A percentile compares a stretch with the other conserved stretches of the same genome.
phyloP scores from a whole-genome alignment of 306 rosid genomes.

The Prunus dulcis region DNA sequence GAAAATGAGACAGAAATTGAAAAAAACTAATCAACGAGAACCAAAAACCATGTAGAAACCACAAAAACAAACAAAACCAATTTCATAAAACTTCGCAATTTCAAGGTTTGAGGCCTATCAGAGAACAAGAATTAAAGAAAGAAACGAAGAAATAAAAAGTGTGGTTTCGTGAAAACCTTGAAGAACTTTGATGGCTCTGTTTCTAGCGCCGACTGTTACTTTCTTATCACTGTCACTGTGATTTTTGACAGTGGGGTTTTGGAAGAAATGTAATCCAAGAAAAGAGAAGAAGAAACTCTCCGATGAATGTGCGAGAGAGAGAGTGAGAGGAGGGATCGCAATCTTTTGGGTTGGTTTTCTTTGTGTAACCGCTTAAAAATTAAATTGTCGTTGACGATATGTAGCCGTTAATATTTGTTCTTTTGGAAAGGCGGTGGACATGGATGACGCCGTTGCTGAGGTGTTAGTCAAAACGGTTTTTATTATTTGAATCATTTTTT shows the following conservation, averaged over 20 bases:
- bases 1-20: not conserved
- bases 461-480: not conserved
- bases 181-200: slow-evolving; percentile 6
- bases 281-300: slow-evolving; percentile 5
- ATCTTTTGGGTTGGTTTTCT: slow-evolving; percentile 6
- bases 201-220: not conserved
- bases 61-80: not conserved
- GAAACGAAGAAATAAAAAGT: not conserved
- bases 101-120: not conserved
- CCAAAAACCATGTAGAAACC: not conserved
- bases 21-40: not conserved
- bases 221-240: not conserved
- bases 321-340: slow-evolving; percentile 6
- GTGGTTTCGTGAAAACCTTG: slow-evolving; percentile 16
- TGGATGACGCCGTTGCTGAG: not conserved
- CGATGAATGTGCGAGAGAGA: not conserved
- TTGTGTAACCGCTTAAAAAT: slow-evolving; percentile 13
- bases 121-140: not conserved
- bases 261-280: not conserved
- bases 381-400: slow-evolving; percentile 16
- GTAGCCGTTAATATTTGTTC: slow-evolving; percentile 17
- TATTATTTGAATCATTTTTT: not conserved
- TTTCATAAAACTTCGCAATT: not conserved
- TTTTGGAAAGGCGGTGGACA: not conserved
- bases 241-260: not conserved